phyloP scores from a whole-genome alignment of 257 asterid species.

The Solanum corneliomulleri region DNA sequence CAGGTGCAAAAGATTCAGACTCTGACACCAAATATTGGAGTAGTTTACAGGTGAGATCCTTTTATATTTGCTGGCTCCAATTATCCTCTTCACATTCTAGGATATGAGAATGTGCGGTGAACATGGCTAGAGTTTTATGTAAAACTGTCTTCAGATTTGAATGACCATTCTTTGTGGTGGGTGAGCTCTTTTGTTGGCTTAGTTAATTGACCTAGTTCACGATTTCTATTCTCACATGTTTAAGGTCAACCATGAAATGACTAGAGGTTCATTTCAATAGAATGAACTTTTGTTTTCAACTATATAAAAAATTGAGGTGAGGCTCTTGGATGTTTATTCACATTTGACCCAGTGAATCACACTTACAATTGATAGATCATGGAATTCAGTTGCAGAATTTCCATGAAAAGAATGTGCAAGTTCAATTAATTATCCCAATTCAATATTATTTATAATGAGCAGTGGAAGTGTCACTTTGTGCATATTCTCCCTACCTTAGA shows the following conservation, averaged over 20 bases:
- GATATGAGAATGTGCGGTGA: background rate
- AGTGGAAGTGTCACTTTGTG: background rate
- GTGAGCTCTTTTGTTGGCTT: background rate
- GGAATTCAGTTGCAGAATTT: background rate
- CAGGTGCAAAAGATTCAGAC: conserved; percentile 97
- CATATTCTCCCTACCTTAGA: background rate
- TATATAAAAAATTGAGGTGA: background rate
- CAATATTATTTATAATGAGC: background rate
- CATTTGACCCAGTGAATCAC: background rate
- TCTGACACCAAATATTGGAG: conserved; percentile 97
- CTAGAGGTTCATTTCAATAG: background rate
- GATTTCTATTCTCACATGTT: background rate
- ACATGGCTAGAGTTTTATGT: background rate
- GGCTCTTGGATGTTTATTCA: background rate
- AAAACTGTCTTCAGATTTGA: background rate
- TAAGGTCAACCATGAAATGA: background rate
- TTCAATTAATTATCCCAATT: background rate
- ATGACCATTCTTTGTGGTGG: background rate
- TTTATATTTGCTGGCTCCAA: background rate
- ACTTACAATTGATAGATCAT: background rate
- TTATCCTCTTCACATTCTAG: background rate
- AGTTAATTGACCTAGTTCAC: background rate
- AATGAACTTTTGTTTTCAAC: background rate
- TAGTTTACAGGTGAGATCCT: conserved; percentile 73
- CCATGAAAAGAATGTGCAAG: background rate